Base-by-base conservation (phyloP, 306 rosid species). In the Datisca glomerata region DNA sequence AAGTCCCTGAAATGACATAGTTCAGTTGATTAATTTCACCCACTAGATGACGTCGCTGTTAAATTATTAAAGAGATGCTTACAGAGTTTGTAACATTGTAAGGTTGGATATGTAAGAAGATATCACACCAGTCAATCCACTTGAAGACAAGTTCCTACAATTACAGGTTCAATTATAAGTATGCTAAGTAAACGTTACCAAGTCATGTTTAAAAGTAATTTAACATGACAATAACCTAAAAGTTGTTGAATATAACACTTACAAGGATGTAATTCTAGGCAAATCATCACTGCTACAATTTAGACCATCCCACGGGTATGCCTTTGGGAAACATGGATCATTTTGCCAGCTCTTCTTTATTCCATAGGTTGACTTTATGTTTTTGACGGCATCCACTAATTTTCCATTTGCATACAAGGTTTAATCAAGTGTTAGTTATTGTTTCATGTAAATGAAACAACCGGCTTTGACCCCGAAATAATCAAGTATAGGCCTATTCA, bases 261-360 rank as follows among this genome's bases (percentile, higher is more conserved):
- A 75, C 85, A 75, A 51, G 48, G 62, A 56, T 47, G 12, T 66
- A 45, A 80, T 60, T 69, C 92, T 53, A 31, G 78, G 67, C 7
- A 59, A 0, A 6, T 21, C 38, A 49, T 21, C 53, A 45, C 41
- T 42, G 43, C 49, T 64, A 41, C 85, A 80, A 21, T 51, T 64
- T 25, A 80, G 43, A 22, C 93, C 79, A 24, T 68, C 50, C 93
- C 85, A 80, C 43, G 31, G 29, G 48, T 63, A 69, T 7, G 6
- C 18, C 35, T 31, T 21, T 0, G 81, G 93, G 18, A 21, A 53
- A 22, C 85, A 76, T 24, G 85, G 85, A 57, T 80, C 76, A 60
- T 76, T 82, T 41, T 67, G 61, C 93, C 86, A 80, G 51, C 64
- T 55, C 49, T 40, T 76, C 8, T 11, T 31, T 53, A 76, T 41